These are phyloP conservation scores for Dalbergia oliveri DNA, from an alignment of 306 rosid genomes.

Conservation along the genomic window DNA sequence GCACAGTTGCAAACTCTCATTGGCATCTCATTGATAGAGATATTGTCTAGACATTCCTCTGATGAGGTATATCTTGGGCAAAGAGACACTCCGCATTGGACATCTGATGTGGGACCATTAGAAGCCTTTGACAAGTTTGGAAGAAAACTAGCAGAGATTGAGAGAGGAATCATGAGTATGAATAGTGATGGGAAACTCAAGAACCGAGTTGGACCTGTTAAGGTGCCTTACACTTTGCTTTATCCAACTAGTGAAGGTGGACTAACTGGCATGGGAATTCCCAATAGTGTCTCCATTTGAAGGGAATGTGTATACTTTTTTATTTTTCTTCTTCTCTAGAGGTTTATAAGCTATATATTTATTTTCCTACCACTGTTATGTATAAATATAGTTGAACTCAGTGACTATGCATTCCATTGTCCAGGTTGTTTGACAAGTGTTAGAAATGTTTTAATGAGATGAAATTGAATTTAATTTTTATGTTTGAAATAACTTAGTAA, in stretches of 20 bases:
- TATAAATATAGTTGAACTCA: no score
- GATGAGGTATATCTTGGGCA: conserved; percentile 70
- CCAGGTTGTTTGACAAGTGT: no score
- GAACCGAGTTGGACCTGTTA: conserved; percentile 71
- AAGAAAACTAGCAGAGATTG: conserved; percentile 57
- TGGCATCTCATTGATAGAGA: conserved; percentile 55
- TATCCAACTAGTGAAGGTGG: conserved; percentile 73
- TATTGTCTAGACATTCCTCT: conserved; percentile 60
- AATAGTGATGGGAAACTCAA: conserved; percentile 60
- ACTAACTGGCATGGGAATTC: conserved; percentile 81
- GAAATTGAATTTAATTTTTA: no score
- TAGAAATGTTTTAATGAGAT: no score
- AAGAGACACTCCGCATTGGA: conserved; percentile 70
- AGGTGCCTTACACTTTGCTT: conserved; percentile 78
- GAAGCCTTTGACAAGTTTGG: conserved; percentile 68
- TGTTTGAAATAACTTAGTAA: no score
- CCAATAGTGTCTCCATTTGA: conserved; percentile 83
- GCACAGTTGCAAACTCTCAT: conserved; percentile 57
- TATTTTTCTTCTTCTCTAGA: no score
- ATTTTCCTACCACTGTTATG: no score
- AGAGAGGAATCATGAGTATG: conserved; percentile 53
- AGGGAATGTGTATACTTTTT: neutral
- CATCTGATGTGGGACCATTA: conserved; percentile 57
- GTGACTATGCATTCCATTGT: no score
- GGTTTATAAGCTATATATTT: no score